Evolutionary conservation across 768 basidiomycete species (phyloP).

Genomic region (Floccularia luteovirens): DNA sequence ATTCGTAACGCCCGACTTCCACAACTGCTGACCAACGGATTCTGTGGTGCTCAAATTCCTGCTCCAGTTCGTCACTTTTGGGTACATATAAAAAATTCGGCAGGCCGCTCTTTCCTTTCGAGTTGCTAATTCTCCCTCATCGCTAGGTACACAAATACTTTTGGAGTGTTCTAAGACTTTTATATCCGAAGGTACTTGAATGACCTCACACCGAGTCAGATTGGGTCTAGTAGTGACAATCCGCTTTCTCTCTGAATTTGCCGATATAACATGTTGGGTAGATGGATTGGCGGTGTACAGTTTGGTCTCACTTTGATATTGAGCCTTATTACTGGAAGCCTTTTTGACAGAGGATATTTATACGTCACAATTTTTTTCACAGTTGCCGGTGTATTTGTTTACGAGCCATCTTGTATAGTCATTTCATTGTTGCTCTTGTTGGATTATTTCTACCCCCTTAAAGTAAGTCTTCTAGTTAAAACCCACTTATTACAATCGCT

Average conservation of each 20-base stretch:
- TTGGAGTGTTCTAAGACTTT: constrained; percentile 24
- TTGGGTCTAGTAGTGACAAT: constrained; percentile 28
- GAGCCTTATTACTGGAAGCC: constrained; percentile 35
- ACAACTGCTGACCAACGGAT: background rate
- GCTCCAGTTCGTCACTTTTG: constrained; percentile 13
- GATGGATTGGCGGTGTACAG: constrained; percentile 48
- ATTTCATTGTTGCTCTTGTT: background rate
- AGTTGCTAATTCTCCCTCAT: background rate
- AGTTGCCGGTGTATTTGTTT: constrained; percentile 15
- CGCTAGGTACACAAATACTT: constrained; percentile 11
- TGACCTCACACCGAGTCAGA: constrained; percentile 24
- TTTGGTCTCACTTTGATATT: constrained; percentile 39
- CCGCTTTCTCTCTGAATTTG: background rate
- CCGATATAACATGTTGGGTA: too few species aligned
- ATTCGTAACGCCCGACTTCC: background rate
- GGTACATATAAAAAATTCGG: too few species aligned
- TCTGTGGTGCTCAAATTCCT: too few species aligned
- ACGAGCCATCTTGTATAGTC: constrained; percentile 9
- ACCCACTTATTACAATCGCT: too few species aligned
- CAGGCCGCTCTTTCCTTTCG: background rate
- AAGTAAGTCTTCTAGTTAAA: too few species aligned
- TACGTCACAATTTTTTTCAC: constrained; percentile 12
- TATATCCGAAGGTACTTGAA: constrained; percentile 30
- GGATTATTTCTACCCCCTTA: background rate
- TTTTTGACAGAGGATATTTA: constrained; percentile 50